These are phyloP conservation scores for Penicillium vulpinum DNA, from an alignment of 2,329 filamentous ascomycete species.

Conservation along the genomic window DNA sequence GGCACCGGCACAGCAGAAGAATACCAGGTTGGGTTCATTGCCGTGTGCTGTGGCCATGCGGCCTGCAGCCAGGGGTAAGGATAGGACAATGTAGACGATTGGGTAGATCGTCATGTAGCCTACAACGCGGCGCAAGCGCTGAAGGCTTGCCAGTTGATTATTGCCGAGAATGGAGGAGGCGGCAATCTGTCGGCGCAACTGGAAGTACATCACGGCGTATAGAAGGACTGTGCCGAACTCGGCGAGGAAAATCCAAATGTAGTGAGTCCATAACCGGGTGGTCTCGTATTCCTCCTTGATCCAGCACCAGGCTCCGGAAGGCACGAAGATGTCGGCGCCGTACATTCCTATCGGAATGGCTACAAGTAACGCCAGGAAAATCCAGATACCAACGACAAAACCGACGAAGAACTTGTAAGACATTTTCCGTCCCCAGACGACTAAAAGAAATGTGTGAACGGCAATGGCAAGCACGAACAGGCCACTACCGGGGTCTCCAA, in stretches of 20 bases:
- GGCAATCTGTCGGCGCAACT: slow-evolving; percentile 48
- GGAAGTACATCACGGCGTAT: slow-evolving; percentile 51
- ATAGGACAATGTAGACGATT: slow-evolving; percentile 59
- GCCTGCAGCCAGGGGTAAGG: slow-evolving; percentile 61
- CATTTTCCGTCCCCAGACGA: slow-evolving; percentile 51
- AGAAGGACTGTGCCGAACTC: slow-evolving; percentile 53
- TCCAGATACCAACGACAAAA: slow-evolving; percentile 49
- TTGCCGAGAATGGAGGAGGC: slow-evolving; percentile 39
- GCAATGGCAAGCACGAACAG: slow-evolving; percentile 57
- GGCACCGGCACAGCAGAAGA: slow-evolving; percentile 55
- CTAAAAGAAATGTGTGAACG: slow-evolving; percentile 54
- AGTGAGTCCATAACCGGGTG: slow-evolving; percentile 52
- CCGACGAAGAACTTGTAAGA: slow-evolving; percentile 47
- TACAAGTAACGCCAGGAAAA: slow-evolving; percentile 48
- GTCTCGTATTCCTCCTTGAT: slow-evolving; percentile 45
- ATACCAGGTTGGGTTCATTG: slow-evolving; percentile 37
- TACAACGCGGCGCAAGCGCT: slow-evolving; percentile 45
- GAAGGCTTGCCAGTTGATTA: slow-evolving; percentile 39
- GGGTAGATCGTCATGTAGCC: slow-evolving; percentile 51
- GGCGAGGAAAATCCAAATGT: slow-evolving; percentile 55
- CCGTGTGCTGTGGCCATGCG: slow-evolving; percentile 45
- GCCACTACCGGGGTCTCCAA: slow-evolving; percentile 55
- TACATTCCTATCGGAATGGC: slow-evolving; percentile 49
- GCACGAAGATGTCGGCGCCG: slow-evolving; percentile 46
- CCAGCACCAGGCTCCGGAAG: slow-evolving; percentile 58